These are phyloP conservation scores for Aspergillus tanneri DNA, from an alignment of 2,329 filamentous ascomycete genomes.

Conservation along the genomic window DNA sequence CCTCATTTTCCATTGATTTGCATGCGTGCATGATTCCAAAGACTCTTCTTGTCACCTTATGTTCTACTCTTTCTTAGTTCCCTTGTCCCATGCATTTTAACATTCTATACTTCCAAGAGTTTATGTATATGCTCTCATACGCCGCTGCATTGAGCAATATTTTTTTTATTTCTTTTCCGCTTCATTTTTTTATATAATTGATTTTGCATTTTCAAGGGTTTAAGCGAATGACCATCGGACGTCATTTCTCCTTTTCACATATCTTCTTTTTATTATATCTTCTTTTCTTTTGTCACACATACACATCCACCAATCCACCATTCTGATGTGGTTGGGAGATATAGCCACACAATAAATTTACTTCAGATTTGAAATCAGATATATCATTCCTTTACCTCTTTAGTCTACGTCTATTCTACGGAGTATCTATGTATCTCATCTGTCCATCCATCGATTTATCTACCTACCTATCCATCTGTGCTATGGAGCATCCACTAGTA, in stretches of 20 bases:
- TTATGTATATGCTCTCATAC: conserved; percentile 87
- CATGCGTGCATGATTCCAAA: conserved; percentile 20
- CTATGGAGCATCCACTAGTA: too few species aligned
- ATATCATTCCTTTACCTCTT: neutral
- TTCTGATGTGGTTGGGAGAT: conserved; percentile 4
- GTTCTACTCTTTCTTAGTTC: conserved; percentile 8
- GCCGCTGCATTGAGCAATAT: conserved; percentile 14
- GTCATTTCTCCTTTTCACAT: conserved; percentile 7
- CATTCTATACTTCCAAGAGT: conserved; percentile 31
- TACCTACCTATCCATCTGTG: neutral
- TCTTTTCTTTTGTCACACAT: conserved; percentile 1
- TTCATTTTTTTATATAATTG: neutral
- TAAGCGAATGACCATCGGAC: conserved; percentile 19
- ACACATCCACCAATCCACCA: conserved; percentile 1
- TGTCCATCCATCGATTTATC: too few species aligned
- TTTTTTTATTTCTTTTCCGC: neutral
- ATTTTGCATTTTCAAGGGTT: conserved; percentile 23
- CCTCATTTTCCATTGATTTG: conserved; percentile 13
- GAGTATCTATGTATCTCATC: too few species aligned
- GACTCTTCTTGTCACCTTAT: conserved; percentile 8
- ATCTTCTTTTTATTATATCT: neutral
- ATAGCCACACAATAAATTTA: conserved; percentile 1
- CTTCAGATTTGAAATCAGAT: too few species aligned
- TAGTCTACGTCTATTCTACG: too few species aligned
- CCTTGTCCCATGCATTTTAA: conserved; percentile 9